Percentiles rank a stretch among this genome's conserved stretches.
Conservation (phyloP, 495 filamentous ascomycete genomes). For the Penicilliopsis zonata region DNA sequence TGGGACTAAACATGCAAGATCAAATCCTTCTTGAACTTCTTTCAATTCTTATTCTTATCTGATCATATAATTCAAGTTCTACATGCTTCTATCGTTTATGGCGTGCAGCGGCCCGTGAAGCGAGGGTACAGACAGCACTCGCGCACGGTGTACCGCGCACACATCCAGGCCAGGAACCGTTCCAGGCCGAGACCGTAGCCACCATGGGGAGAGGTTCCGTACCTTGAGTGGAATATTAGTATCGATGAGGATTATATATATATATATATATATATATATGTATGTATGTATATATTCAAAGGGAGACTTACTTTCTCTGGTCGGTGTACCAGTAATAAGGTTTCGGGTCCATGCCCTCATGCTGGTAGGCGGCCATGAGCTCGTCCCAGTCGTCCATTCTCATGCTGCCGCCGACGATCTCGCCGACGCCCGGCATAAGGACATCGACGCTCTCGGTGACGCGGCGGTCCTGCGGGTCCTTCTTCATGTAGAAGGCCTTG, state of each 20-base stretch:
- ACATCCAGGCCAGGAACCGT: conserved; percentile 95
- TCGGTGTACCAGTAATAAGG: conserved; percentile 99
- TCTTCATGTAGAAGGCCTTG: conserved; percentile 99
- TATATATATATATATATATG: conserved; percentile 2
- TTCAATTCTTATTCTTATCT: too few relatives aligned
- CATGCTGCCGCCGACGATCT: conserved; percentile 96
- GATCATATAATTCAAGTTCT: too few relatives aligned
- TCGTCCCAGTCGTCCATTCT: conserved; percentile 91
- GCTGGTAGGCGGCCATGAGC: conserved; percentile 76
- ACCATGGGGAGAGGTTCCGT: conserved; percentile 87
- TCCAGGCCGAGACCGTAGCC: conserved; percentile 94
- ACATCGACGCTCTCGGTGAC: conserved; percentile 95
- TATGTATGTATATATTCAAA: conserved; percentile 1
- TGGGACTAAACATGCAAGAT: too few relatives aligned
- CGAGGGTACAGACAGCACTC: conserved; percentile 86
- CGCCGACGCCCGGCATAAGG: conserved; percentile 91
- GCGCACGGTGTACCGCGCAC: conserved; percentile 79
- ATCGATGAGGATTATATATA: too few relatives aligned
- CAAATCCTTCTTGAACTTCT: too few relatives aligned
- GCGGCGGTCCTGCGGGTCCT: conserved; percentile 66
- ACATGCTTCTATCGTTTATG: too few relatives aligned
- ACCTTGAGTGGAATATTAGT: conserved; percentile 47
- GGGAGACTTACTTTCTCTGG: conserved; percentile 77
- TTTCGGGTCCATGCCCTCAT: conserved; percentile 71
- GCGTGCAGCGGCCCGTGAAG: conserved; percentile 89